Base-by-base conservation (phyloP, 495 filamentous ascomycete genomes). In the Xylaria bambusicola region DNA sequence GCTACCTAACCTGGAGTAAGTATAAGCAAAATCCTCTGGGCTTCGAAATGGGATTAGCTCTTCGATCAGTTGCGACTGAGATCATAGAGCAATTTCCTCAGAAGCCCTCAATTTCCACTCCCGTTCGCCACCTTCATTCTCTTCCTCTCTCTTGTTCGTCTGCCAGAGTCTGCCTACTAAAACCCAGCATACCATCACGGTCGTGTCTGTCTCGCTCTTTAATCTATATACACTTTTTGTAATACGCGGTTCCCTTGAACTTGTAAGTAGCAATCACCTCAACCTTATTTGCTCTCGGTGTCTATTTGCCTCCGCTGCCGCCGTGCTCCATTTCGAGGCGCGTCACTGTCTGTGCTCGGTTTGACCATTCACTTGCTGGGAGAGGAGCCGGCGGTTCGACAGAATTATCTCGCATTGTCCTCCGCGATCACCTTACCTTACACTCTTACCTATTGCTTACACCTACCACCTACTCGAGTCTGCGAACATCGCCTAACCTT, bases 181-280 rank as follows among this genome's bases (percentile, higher is more conserved):
- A 27, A 56, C 17, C 29, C 29, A 5, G 5, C 5, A 23, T 36
- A 42, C 18, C n/a, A 23, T 36, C 52, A 56, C 52, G 13, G 20
- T 56, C 52, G 52, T 56, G 45, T 15, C 9, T 20, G 41, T 56
- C 26, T 35, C 26, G 17, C 21, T 18, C 21, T 9, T 46, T 35
- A 41, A 46, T 44, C 41, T 35, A 46, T 46, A 56, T 56, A 54
- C 38, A 6, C 27, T 56, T 56, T 27, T 56, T 45, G 35, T 56
- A 56, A 56, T 10, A 36, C 17, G 21, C 27, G 6, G 23, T 45
- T 29, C 41, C 18, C 18, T 56, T 17, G 12, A n/a, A n/a, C 41
- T 35, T 15, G 24, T 56, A 56, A 56, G 52, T 56, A 35, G 26
- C 23, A 13, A n/a, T n/a, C n/a, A n/a, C n/a, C n/a, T n/a, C n/a